A percentile compares a stretch with the other conserved stretches of the same genome.
phyloP scores from a whole-genome alignment of 2,329 filamentous ascomycete genomes.

The Fonsecaea multimorphosa region DNA sequence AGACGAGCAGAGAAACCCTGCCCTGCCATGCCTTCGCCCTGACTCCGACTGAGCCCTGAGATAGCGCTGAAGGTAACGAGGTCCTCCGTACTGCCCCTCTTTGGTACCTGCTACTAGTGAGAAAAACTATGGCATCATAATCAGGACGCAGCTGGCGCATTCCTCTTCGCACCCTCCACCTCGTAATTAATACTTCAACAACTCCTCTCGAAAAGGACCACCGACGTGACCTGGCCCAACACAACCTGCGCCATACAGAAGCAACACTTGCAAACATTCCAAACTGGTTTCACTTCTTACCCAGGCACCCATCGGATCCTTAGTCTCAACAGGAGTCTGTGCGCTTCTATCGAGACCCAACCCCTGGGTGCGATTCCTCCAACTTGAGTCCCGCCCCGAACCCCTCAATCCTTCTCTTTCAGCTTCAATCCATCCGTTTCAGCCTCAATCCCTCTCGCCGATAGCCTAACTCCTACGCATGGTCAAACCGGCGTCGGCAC shows the following conservation, averaged over 20 bases:
- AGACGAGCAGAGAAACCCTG: too few relatives aligned
- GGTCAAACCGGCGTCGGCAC: neutral
- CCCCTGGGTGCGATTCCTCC: neutral
- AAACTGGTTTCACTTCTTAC: neutral
- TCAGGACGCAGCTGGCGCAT: neutral
- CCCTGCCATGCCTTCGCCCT: too few relatives aligned
- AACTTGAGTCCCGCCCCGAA: conserved; percentile 1
- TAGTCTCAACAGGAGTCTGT: neutral
- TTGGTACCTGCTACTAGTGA: neutral
- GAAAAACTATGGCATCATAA: conserved; percentile 5
- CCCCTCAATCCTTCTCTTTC: conserved; percentile 12
- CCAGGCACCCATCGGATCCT: neutral
- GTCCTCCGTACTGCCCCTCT: neutral
- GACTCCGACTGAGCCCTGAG: neutral
- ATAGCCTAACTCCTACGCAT: neutral
- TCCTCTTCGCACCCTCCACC: neutral
- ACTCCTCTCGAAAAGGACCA: neutral
- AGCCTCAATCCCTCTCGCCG: neutral
- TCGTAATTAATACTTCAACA: neutral
- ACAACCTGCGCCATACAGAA: neutral
- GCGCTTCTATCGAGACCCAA: neutral
- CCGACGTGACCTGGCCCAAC: neutral
- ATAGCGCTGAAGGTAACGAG: neutral
- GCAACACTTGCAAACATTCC: neutral
- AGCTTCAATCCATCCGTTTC: conserved; percentile 12